phyloP scores from a whole-genome alignment of 2,329 filamentous ascomycete species.

The Aspergillus viridinutans region DNA sequence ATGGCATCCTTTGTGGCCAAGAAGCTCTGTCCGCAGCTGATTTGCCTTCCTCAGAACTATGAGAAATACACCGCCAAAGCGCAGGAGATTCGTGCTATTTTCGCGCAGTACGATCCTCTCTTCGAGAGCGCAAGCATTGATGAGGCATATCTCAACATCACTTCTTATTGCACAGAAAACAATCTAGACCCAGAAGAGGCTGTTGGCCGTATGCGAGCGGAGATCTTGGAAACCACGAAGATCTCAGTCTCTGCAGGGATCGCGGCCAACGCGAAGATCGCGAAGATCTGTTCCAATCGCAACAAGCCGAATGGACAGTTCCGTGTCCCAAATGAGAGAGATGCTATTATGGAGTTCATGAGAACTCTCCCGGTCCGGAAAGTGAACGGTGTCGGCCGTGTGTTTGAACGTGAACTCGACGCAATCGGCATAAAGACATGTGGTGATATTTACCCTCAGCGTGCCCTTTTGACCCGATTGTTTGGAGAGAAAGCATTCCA shows the following conservation, averaged over 20 bases:
- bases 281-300: slow-evolving; percentile 91
- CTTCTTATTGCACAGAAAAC: slow-evolving; percentile 71
- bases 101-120: slow-evolving; percentile 81
- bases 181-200: slow-evolving; percentile 65
- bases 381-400: slow-evolving; percentile 90
- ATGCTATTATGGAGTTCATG: slow-evolving; percentile 81
- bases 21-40: slow-evolving; percentile 83
- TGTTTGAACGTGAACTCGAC: slow-evolving; percentile 84
- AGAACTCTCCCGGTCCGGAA: slow-evolving; percentile 76
- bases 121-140: slow-evolving; percentile 95
- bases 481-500: slow-evolving; percentile 90
- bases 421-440: slow-evolving; percentile 85
- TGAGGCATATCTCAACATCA: slow-evolving; percentile 95
- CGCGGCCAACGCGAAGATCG: slow-evolving; percentile 84
- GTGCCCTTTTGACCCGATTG: slow-evolving; percentile 68
- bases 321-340: slow-evolving; percentile 65
- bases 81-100: slow-evolving; percentile 74
- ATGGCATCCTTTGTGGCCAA: slow-evolving; percentile 96
- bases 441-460: slow-evolving; percentile 75
- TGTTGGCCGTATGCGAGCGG: slow-evolving; percentile 70
- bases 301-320: slow-evolving; percentile 98
- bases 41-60: slow-evolving; percentile 80
- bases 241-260: slow-evolving; percentile 94
- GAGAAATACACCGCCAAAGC: slow-evolving; percentile 90
- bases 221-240: slow-evolving; percentile 70